These are phyloP conservation scores for Sporothrix inflata DNA, from an alignment of 2,329 filamentous ascomycete species.

Conservation along the genomic window DNA sequence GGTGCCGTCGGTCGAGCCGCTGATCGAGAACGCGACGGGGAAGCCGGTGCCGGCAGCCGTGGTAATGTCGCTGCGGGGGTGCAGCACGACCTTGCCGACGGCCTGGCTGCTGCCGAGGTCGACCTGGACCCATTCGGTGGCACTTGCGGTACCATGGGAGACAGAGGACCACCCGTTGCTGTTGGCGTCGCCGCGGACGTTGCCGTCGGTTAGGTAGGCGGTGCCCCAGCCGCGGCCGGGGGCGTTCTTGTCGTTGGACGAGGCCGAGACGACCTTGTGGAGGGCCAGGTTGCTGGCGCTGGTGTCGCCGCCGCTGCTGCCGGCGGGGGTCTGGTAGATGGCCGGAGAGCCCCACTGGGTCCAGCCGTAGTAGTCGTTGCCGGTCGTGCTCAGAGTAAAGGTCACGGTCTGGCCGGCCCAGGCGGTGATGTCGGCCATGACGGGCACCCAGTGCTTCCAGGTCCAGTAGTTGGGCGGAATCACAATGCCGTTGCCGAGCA, in stretches of 20 bases:
- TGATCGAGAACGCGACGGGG: background rate
- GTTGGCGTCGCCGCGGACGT: background rate
- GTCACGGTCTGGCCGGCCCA: slow-evolving; percentile 17
- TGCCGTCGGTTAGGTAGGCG: slow-evolving; percentile 17
- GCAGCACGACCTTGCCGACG: slow-evolving; percentile 15
- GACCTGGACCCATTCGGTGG: slow-evolving; percentile 10
- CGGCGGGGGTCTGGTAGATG: slow-evolving; percentile 7
- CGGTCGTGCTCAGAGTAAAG: background rate
- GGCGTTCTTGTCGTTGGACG: background rate
- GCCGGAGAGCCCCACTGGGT: slow-evolving; percentile 18
- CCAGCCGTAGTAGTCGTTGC: slow-evolving; percentile 14
- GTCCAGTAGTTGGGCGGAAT: slow-evolving; percentile 20
- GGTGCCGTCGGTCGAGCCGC: background rate
- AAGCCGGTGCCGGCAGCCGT: slow-evolving; percentile 2
- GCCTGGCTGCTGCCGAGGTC: slow-evolving; percentile 8
- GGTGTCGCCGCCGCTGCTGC: background rate
- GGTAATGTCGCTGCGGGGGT: slow-evolving; percentile 10
- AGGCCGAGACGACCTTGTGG: background rate
- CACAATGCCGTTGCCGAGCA: slow-evolving; percentile 8
- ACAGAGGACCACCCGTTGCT: background rate
- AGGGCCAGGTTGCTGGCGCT: background rate
- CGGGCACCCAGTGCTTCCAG: slow-evolving; percentile 20
- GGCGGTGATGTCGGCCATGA: slow-evolving; percentile 10
- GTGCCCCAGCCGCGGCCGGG: background rate
- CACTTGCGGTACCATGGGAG: background rate